Base-by-base conservation (phyloP, 768 basidiomycete genomes). In the Podaxis sp. region DNA sequence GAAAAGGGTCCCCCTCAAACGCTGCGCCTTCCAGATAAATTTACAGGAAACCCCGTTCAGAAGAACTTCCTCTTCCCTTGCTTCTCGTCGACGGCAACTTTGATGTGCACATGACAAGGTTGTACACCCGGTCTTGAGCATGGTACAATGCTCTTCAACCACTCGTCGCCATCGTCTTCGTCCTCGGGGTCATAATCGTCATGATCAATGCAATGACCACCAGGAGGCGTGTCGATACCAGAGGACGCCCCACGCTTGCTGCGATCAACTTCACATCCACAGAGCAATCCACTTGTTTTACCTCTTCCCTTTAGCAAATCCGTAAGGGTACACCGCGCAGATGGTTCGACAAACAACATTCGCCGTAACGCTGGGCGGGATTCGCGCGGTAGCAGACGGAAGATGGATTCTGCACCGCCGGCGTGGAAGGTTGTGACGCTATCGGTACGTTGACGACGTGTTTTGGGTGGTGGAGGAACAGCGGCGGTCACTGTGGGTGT, bases 301-400 rank as follows among this genome's bases (percentile, higher is more conserved):
- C 91, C 90, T 55, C 77, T 79, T 27, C 95, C 95, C 71, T 89
- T 88, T 56, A 98, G 81, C 54, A 99, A 76, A 72, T 98, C 94
- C 11, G 93, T 91, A 61, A 99, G 84, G 29, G 97, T 98, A 72
- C 94, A 96, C 43, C 97, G 88, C 53, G 89, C 85, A 17, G 83
- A 78, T 3, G 96, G 93, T 70, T 98, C 96, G 53, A 98, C 85
- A 68, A 86, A 89, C 67, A 99, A 80, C 97, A 99, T 99, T 58
- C 95, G 85, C 63, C 94, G 90, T 63, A 99, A 82, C 13, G 91
- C 93, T 6, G 89, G 83, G 43, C 97, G 85, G 13, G 94, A 87
- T 76, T 99, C 96, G 58, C 97, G 89, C 1, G 97, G 97, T 24
- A 99, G 82, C 9, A 98, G 81, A 19, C 96, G 87, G 82, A 99